Base-by-base conservation (phyloP, 179 eudicot genomes). In the Beta lomatogona region DNA sequence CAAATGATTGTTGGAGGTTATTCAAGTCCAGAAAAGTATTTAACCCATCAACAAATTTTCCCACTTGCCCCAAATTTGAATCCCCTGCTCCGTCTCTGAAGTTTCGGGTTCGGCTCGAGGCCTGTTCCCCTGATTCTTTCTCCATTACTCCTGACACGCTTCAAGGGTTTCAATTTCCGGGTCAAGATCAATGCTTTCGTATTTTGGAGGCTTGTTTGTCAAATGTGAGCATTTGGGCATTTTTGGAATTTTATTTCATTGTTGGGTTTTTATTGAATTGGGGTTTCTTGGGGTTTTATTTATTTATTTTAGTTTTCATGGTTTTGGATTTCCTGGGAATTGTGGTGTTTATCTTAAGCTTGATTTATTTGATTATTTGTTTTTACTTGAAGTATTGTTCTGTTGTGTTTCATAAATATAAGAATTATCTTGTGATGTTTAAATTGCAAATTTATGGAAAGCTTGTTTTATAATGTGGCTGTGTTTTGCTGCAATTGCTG, bases 61-160 rank as follows among this genome's bases (percentile, higher is more conserved):
- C 81, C 16, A 46, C 46, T 64, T 75, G 31, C 52, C 80, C 83
- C 4, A 76, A 83, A 71, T 68, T 75, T 59, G 80, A 67, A 22
- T 18, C 85, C 54, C 78, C 14, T 74, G 22, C 77, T 74, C 61
- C 74, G 59, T 75, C 78, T 68, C 36, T 7, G 4, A 84, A 74
- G 80, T 92, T 95, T 41, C 83, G 89, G 65, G 92, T 77, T 73
- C 84, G 92, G 58, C 91, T 95, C 36, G 99, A 95, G 78, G 91
- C 94, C 16, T 95, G 95, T 81, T 89, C 95, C 14, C 93, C 95
- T 8, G 95, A 92, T 84, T 90, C 98, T 5, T 95, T 95, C 82
- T 89, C 90, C 1, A 78, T 91, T 81, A 82, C 88, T 19, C 95
- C 97, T 3, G 63, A 28, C 1, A 76, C 89, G 1, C 57, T 87